These are phyloP conservation scores for Podila minutissima DNA, from an alignment of 192 early-diverging fungal species.

Conservation along the genomic window DNA sequence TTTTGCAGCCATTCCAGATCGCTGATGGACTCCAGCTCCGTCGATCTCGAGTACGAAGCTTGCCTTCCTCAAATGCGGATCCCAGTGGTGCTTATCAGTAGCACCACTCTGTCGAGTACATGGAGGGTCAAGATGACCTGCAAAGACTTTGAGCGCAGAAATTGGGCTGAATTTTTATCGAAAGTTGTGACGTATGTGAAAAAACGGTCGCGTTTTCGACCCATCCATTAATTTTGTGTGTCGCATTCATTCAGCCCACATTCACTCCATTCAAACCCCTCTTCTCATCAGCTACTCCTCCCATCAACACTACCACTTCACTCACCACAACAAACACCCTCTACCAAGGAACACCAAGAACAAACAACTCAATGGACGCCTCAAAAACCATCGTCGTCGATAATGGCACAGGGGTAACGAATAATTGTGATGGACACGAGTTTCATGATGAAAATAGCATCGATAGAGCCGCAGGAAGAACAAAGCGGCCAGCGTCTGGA, in stretches of 20 bases:
- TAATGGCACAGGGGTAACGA: conserved; percentile 80
- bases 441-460: not conserved
- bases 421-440: not conserved
- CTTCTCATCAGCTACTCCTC: not conserved
- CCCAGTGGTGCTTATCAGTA: not conserved
- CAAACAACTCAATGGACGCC: conserved; percentile 53
- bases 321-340: not conserved
- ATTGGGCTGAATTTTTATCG: too few relatives aligned
- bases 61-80: not conserved
- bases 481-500: too few relatives aligned
- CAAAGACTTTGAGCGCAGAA: too few relatives aligned
- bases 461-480: not conserved
- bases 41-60: not conserved
- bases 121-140: too few relatives aligned
- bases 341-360: not conserved
- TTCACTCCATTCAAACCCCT: not conserved
- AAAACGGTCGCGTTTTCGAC: conserved; percentile 1
- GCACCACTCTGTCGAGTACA: too few relatives aligned
- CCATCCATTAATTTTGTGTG: not conserved
- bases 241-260: not conserved
- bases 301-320: not conserved
- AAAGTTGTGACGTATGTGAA: not conserved
- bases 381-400: conserved; percentile 84
- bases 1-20: too few relatives aligned
- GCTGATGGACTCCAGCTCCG: not conserved